phyloP scores from a whole-genome alignment of 305 asterid genomes.

The Galium porrigens region DNA sequence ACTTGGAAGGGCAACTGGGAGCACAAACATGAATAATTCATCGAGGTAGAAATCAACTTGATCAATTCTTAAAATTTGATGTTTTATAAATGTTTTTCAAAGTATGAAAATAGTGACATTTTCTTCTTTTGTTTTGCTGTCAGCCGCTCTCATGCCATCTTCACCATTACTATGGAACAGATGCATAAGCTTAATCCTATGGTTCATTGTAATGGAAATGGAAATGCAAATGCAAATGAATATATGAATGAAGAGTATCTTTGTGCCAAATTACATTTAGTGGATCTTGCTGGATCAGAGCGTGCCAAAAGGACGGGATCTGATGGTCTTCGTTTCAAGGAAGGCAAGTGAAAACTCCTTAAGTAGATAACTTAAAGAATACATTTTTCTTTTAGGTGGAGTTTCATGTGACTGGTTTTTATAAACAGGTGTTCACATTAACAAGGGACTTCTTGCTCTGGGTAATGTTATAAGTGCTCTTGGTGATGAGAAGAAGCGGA shows the following conservation, averaged over 20 bases:
- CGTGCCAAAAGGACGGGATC: slow-evolving; percentile 99
- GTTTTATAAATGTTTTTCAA: not conserved
- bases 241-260: slow-evolving; percentile 79
- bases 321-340: slow-evolving; percentile 94
- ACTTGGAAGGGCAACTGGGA: slow-evolving; percentile 85
- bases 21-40: slow-evolving; percentile 95
- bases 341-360: slow-evolving; percentile 35
- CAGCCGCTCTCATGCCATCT: slow-evolving; percentile 97
- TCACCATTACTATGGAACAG: slow-evolving; percentile 91
- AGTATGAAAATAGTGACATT: not conserved
- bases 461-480: slow-evolving; percentile 98
- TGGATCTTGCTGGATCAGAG: slow-evolving; percentile 99
- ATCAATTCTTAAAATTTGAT: not conserved
- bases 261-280: slow-evolving; percentile 96
- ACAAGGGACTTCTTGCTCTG: slow-evolving; percentile 94
- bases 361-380: not conserved
- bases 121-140: slow-evolving; percentile 12
- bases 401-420: slow-evolving; percentile 11
- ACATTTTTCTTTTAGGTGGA: not conserved
- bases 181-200: slow-evolving; percentile 46
- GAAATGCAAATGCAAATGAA: slow-evolving; percentile 35
- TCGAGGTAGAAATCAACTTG: slow-evolving; percentile 51
- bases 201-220: slow-evolving; percentile 33
- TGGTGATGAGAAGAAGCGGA: slow-evolving; percentile 94
- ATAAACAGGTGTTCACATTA: slow-evolving; percentile 83